phyloP scores from a whole-genome alignment of 1,284 basidiomycete species.

The Irpex sp. region DNA sequence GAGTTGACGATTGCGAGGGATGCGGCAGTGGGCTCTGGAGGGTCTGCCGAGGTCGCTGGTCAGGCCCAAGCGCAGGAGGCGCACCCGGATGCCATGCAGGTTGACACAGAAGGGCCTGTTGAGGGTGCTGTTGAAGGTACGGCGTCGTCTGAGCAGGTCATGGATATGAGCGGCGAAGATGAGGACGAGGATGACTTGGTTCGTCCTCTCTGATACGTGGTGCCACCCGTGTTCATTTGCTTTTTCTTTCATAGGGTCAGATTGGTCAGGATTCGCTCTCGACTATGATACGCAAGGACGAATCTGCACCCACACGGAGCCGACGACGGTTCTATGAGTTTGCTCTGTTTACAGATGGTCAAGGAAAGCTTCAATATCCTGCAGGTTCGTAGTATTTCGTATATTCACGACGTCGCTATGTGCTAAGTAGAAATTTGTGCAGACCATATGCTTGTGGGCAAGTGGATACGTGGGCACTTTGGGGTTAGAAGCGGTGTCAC shows the following conservation, averaged over 20 bases:
- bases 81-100: background rate
- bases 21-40: background rate
- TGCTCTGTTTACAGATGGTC: constrained; percentile 33
- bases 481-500: constrained; percentile 49
- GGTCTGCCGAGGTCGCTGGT: background rate
- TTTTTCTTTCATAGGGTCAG: constrained; percentile 35
- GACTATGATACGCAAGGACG: constrained; percentile 65
- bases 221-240: background rate
- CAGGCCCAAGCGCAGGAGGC: background rate
- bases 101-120: background rate
- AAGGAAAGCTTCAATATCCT: constrained; percentile 49
- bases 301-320: constrained; percentile 46
- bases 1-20: background rate
- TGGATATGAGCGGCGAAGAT: constrained; percentile 1
- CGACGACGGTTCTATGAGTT: constrained; percentile 48
- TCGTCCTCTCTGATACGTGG: constrained; percentile 2
- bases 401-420: background rate
- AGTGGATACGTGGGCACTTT: constrained; percentile 52
- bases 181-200: constrained; percentile 19
- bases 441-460: constrained; percentile 55
- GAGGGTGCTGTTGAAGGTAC: background rate
- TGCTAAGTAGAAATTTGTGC: background rate
- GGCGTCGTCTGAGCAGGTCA: background rate
- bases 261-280: constrained; percentile 64
- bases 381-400: constrained; percentile 32